A percentile compares a stretch with the other conserved stretches of the same genome.
Evolutionary conservation across 805 yeast genomes (phyloP).

Genomic region (Saccharomycopsis capsularis): DNA sequence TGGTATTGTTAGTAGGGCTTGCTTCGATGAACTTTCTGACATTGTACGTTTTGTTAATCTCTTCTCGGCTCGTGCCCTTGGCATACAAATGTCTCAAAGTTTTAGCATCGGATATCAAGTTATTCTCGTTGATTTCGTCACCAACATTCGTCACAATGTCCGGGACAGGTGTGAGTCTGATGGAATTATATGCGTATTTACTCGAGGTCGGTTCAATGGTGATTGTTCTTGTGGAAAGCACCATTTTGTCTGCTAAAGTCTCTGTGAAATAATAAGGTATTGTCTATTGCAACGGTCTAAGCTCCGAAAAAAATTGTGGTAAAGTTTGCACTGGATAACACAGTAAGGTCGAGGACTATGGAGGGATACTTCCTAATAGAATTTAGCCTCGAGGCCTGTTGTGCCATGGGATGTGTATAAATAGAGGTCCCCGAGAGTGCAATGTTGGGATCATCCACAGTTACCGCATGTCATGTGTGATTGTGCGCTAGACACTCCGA

Average conservation of each 20-base stretch:
- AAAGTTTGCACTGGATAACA: too few relatives aligned
- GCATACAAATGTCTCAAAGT: conserved; percentile 7
- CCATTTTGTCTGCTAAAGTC: too few relatives aligned
- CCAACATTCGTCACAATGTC: conserved; percentile 2
- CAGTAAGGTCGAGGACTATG: too few relatives aligned
- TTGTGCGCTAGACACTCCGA: too few relatives aligned
- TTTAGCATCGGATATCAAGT: conserved; percentile 5
- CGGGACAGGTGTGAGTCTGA: conserved; percentile 17
- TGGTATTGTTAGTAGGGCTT: conserved; percentile 22
- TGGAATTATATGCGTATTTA: conserved; percentile 9
- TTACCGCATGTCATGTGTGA: not conserved
- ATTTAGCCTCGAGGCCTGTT: too few relatives aligned
- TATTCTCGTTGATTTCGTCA: conserved; percentile 4
- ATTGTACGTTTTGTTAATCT: conserved; percentile 25
- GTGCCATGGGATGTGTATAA: too few relatives aligned
- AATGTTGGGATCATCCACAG: too few relatives aligned
- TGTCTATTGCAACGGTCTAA: too few relatives aligned
- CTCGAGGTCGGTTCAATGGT: not conserved
- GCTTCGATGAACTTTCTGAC: conserved; percentile 29
- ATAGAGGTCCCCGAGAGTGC: too few relatives aligned
- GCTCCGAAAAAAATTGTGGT: too few relatives aligned
- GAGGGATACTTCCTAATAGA: too few relatives aligned
- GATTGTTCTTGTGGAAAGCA: not conserved
- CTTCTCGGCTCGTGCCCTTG: not conserved
- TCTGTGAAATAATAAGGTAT: too few relatives aligned